Evolutionary conservation across 768 basidiomycete species (phyloP).

Genomic region (Serendipita sp.): DNA sequence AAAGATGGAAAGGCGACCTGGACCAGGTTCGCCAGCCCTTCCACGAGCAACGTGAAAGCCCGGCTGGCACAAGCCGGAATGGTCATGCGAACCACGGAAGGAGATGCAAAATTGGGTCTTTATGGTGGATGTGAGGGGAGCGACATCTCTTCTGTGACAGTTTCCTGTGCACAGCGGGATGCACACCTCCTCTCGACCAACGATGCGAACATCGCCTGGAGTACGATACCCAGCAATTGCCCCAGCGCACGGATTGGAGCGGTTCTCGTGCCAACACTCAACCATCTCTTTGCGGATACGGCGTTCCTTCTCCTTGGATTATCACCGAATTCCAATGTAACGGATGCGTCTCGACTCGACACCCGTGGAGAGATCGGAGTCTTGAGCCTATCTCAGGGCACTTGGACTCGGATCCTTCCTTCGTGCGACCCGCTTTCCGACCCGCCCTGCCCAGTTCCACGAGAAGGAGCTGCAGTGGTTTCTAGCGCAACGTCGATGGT

Average conservation of each 20-base stretch:
- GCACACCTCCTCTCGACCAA: slow-evolving; percentile 39
- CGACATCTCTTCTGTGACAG: slow-evolving; percentile 21
- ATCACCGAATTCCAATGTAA: slow-evolving; percentile 52
- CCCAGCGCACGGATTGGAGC: slow-evolving; percentile 38
- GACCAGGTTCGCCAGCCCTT: slow-evolving; percentile 28
- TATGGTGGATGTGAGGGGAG: slow-evolving; percentile 47
- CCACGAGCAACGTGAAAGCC: slow-evolving; percentile 25
- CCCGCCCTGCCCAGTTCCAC: slow-evolving; percentile 43
- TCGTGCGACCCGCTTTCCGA: slow-evolving; percentile 52
- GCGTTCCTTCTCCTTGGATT: slow-evolving; percentile 52
- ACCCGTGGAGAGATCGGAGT: slow-evolving; percentile 51
- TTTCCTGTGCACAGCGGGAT: slow-evolving; percentile 42
- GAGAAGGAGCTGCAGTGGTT: slow-evolving; percentile 53
- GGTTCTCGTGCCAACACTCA: slow-evolving; percentile 45
- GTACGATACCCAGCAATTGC: slow-evolving; percentile 34
- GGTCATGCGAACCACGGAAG: slow-evolving; percentile 24
- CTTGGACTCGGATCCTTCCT: slow-evolving; percentile 60
- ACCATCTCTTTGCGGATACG: slow-evolving; percentile 46
- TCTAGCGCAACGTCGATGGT: slow-evolving; percentile 39
- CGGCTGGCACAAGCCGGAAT: slow-evolving; percentile 40
- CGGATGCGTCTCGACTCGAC: slow-evolving; percentile 40
- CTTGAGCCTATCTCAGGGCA: slow-evolving; percentile 20
- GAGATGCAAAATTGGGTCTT: slow-evolving; percentile 29
- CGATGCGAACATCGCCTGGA: slow-evolving; percentile 20
- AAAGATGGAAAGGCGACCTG: slow-evolving; percentile 39